Evolutionary conservation across 2,329 filamentous ascomycete genomes (phyloP).

Genomic region (Xylariaceae sp.): DNA sequence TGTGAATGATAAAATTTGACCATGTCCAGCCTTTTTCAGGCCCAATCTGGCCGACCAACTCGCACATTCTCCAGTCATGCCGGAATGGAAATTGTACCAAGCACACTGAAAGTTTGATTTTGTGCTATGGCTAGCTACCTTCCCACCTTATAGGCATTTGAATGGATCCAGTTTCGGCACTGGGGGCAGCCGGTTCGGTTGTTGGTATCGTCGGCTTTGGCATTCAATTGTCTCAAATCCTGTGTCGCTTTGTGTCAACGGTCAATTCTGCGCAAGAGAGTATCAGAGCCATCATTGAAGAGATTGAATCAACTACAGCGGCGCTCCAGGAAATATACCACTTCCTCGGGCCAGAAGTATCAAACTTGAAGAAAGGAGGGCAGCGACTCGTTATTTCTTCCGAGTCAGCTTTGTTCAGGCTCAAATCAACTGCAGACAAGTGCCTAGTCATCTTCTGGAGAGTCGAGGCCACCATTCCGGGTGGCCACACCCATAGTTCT

Average conservation of each 20-base stretch:
- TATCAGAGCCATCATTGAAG: neutral
- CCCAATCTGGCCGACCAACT: no score
- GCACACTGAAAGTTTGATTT: no score
- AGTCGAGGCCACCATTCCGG: conserved; percentile 3
- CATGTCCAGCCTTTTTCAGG: no score
- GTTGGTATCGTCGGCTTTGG: conserved; percentile 9
- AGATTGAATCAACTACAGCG: neutral
- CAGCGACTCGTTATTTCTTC: neutral
- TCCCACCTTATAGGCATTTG: no score
- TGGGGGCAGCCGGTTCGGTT: conserved; percentile 11
- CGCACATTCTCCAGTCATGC: no score
- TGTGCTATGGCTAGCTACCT: no score
- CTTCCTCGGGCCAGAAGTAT: neutral
- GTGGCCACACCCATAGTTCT: no score
- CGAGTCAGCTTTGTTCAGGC: neutral
- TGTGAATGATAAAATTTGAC: no score
- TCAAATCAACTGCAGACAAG: conserved; percentile 1
- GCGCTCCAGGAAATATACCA: neutral
- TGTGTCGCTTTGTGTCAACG: neutral
- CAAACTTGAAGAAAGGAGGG: neutral
- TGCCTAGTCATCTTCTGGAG: conserved; percentile 11
- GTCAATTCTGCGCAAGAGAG: neutral
- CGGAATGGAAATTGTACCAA: no score
- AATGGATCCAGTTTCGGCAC: conserved; percentile 10
- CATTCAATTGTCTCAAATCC: conserved; percentile 5